These are phyloP conservation scores for Polytrichum formosum DNA, from an alignment of 225 moss, liverwort and hornwort species.

Conservation along the genomic window DNA sequence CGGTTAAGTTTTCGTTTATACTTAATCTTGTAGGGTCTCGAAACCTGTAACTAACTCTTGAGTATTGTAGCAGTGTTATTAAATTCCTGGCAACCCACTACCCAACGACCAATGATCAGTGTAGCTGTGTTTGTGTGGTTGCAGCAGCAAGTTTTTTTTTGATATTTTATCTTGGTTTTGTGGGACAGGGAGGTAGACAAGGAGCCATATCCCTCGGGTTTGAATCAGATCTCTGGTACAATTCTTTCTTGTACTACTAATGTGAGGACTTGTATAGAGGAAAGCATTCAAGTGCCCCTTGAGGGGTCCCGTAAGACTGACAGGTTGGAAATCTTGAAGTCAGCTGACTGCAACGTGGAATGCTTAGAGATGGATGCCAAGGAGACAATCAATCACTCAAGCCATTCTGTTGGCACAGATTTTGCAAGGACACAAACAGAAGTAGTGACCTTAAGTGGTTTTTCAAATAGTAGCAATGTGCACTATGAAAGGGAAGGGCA, in stretches of 20 bases:
- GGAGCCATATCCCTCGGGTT: conserved; percentile 9
- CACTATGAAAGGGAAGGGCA: conserved; percentile 22
- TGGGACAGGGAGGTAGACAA: conserved; percentile 23
- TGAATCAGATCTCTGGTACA: conserved; percentile 16
- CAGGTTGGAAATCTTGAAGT: conserved; percentile 11
- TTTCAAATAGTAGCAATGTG: conserved; percentile 20
- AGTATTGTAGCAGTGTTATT: too few relatives aligned
- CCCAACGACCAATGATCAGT: too few relatives aligned
- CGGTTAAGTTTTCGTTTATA: too few relatives aligned
- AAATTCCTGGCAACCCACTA: too few relatives aligned
- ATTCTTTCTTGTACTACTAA: conserved; percentile 10
- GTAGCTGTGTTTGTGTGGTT: too few relatives aligned
- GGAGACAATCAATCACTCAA: conserved; percentile 10
- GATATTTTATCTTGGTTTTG: conserved; percentile 7
- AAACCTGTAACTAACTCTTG: too few relatives aligned
- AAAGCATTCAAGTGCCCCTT: conserved; percentile 12
- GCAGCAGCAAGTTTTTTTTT: too few relatives aligned
- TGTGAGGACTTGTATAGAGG: conserved; percentile 12
- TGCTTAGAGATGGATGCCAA: background rate
- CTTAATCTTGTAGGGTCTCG: too few relatives aligned
- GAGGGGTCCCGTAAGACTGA: conserved; percentile 1
- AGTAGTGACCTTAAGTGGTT: conserved; percentile 11
- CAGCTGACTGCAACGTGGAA: conserved; percentile 20
- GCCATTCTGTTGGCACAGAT: conserved; percentile 11
- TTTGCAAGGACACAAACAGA: conserved; percentile 13